These are phyloP conservation scores for Hansenula sp. DNA, from an alignment of 1,139 yeast species.

Conservation along the genomic window DNA sequence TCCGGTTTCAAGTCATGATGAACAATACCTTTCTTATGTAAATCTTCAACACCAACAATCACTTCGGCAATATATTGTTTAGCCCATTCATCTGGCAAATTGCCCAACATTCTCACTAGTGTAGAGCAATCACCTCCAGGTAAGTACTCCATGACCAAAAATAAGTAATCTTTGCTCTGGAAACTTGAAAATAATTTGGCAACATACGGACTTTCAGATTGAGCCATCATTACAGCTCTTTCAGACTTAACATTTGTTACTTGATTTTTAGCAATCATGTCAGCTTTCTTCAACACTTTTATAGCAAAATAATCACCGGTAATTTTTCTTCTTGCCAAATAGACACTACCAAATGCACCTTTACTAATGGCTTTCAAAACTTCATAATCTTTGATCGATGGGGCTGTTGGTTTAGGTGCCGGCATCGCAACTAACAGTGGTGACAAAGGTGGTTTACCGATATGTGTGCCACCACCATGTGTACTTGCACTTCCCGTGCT, in stretches of 20 bases:
- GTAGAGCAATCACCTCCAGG: conserved; percentile 97
- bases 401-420: conserved; percentile 46
- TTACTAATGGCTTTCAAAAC: conserved; percentile 89
- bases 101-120: conserved; percentile 73
- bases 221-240: conserved; percentile 96
- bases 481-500: conserved; percentile 10
- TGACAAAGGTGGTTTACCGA: conserved; percentile 62
- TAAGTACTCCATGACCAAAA: conserved; percentile 92
- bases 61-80: conserved; percentile 85
- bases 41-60: conserved; percentile 82
- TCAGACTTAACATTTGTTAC: conserved; percentile 92
- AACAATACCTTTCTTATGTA: conserved; percentile 84
- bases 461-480: neutral
- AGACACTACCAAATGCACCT: conserved; percentile 98
- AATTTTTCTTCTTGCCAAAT: conserved; percentile 71
- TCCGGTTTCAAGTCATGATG: conserved; percentile 97
- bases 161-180: conserved; percentile 83
- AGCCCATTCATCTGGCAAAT: conserved; percentile 85
- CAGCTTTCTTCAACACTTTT: conserved; percentile 88
- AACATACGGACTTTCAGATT: conserved; percentile 89
- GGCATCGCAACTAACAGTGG: conserved; percentile 67
- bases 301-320: conserved; percentile 97
- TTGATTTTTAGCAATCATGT: conserved; percentile 96
- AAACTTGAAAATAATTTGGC: conserved; percentile 87
- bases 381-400: conserved; percentile 85